Percentiles rank a stretch among this genome's conserved stretches.
These are phyloP conservation scores for Auricularia cornea DNA, from an alignment of 768 basidiomycete genomes.

Conservation along the genomic window DNA sequence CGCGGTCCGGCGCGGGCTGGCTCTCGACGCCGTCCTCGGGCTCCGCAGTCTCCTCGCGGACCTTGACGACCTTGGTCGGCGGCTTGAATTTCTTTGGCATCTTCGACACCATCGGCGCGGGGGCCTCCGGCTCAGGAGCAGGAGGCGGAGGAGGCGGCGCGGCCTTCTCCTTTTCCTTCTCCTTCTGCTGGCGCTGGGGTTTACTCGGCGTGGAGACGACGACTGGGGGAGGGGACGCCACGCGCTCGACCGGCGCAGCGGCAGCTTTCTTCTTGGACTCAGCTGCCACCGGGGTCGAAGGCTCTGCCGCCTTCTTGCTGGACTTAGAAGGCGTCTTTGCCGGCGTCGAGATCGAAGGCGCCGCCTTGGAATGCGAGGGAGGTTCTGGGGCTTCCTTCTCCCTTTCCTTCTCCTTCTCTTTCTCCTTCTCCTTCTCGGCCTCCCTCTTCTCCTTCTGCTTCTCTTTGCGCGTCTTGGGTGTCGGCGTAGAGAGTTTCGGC, in stretches of 20 bases:
- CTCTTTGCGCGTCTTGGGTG: background rate
- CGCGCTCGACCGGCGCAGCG: background rate
- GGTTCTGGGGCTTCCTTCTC: background rate
- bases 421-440: background rate
- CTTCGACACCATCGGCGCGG: slow-evolving; percentile 70
- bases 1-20: background rate
- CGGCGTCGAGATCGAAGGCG: background rate
- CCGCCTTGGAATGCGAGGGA: background rate
- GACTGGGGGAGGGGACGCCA: background rate
- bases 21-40: background rate
- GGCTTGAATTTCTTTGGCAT: slow-evolving; percentile 65
- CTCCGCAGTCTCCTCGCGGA: slow-evolving; percentile 1
- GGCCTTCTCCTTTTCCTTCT: slow-evolving; percentile 23
- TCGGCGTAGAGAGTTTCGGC: background rate
- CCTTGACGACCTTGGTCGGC: slow-evolving; percentile 6
- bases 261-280: slow-evolving; percentile 4
- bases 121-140: slow-evolving; percentile 29
- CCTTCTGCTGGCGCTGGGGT: slow-evolving; percentile 5
- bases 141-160: slow-evolving; percentile 10
- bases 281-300: background rate
- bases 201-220: background rate
- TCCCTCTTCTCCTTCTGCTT: background rate
- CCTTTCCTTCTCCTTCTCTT: background rate
- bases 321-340: background rate
- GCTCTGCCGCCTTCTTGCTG: background rate